These are phyloP conservation scores for Beauveria brongniartii DNA, from an alignment of 2,329 filamentous ascomycete species.

Conservation along the genomic window DNA sequence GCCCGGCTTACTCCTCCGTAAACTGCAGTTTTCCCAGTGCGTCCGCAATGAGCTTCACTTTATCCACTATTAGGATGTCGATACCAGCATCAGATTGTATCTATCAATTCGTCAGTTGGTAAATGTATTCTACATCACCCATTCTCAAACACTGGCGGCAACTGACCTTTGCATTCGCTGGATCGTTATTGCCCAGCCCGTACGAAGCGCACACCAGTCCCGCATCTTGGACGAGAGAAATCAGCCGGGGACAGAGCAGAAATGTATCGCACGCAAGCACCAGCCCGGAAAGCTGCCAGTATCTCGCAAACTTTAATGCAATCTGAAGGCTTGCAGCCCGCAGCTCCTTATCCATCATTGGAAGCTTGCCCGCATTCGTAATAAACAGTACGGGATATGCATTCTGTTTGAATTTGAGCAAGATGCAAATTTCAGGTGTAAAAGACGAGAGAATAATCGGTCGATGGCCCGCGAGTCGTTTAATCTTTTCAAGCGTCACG, in stretches of 20 bases:
- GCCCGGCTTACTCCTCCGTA: background rate
- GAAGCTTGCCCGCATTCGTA: conserved; percentile 23
- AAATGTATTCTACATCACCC: background rate
- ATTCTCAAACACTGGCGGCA: background rate
- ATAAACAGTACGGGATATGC: conserved; percentile 26
- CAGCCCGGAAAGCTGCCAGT: conserved; percentile 29
- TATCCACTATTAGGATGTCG: conserved; percentile 14
- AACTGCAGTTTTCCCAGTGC: background rate
- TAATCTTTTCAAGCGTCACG: conserved; percentile 24
- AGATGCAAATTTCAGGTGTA: conserved; percentile 27
- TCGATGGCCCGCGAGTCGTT: conserved; percentile 17
- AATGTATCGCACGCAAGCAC: conserved; percentile 28
- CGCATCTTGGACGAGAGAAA: conserved; percentile 24
- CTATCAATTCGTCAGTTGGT: background rate
- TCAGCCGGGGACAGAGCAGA: conserved; percentile 27
- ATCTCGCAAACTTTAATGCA: conserved; percentile 29
- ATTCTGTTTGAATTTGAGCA: conserved; percentile 24
- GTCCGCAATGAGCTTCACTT: conserved; percentile 13
- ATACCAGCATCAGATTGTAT: conserved; percentile 13
- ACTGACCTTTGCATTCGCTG: conserved; percentile 12
- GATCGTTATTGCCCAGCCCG: conserved; percentile 24
- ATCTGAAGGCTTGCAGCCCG: conserved; percentile 28
- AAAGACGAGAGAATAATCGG: conserved; percentile 29
- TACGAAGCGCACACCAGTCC: conserved; percentile 28
- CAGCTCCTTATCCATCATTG: conserved; percentile 23